Evolutionary conservation across 148 eudicot species (phyloP), one percentile per base, ranked within the genome.

Genomic region (Amaranthus cruentus): DNA sequence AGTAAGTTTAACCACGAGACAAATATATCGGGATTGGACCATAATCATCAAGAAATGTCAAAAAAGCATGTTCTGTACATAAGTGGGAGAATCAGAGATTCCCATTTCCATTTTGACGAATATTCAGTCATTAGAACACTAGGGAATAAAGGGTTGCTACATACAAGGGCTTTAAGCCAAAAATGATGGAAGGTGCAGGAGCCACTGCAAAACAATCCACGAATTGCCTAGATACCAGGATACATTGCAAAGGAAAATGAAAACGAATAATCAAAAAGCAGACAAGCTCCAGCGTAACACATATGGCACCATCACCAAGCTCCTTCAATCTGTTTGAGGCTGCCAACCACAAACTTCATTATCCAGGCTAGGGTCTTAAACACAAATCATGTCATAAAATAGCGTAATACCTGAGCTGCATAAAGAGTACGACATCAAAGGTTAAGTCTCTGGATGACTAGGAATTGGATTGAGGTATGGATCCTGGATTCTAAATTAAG

Each of bases 41-140:
- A 28, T 28, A 28, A 28, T 28, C 38, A 28, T 28, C 38, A 28
- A 67, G 13, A 64, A 65, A 48, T 12, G 50, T 47, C 47, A 64
- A 64, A 50, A 65, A 48, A 71, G 51, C 48, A 71, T 47, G 66
- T 47, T 13, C 15, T 50, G 48, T 55, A 47, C 64, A 66, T 58
- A 65, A 77, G 71, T 50, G 71, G 80, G 66, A 72, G 54, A 77
- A 66, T 15, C 60, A 66, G 53, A 50, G 66, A 66, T 21, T 10
- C 75, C 75, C 66, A 72, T 68, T 71, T 72, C 71, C 65, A 72
- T 71, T 56, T 44, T 51, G 66, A 21, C 56, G 65, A 70, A 47
- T 44, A 64, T 70, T 67, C 38, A 54, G 65, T 62, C 70, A 48
- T 72, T 3, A 49, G 47, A 50, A 59, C 71, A 77, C 57, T 18